Base-by-base conservation (phyloP, 257 asterid genomes). In the Coffea canephora region DNA sequence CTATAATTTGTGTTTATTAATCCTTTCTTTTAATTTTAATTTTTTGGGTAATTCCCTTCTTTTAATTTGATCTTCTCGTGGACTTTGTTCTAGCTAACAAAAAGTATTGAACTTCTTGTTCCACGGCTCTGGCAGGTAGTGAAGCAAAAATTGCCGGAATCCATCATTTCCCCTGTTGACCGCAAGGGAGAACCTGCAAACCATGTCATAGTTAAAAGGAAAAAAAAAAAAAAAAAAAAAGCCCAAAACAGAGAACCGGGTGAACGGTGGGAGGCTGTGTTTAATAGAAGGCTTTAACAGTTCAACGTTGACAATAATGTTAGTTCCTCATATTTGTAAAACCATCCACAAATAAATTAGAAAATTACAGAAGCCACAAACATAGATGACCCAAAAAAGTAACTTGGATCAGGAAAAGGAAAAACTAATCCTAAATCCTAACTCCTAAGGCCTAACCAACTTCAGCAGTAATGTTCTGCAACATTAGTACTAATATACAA, bases 191-290 rank as follows among this genome's bases (percentile, higher is more conserved):
- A 52, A 52, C 19, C 5, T 2, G 14, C 59, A 54, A 54, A 54
- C 59, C 6, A 54, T 15, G 16, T 54, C 59, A 15, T 14, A 5
- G 13, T 3, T 39, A 39, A 31, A 31, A 31, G 34, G 12, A 50
- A 66, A 68, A 68, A 55, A 55, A 68, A 68, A 68, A 50, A 50
- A 66, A 68, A 68, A 55, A 55, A 68, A 68, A 68, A 34, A 1
- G 23, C 46, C 34, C 34, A 1, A 21, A 61, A 4, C 43, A 39
- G 43, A 39, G 43, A 39, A 39, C 43, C 43, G 43, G 43, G 5
- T 39, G 3, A 39, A 39, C 5, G 43, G 43, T 3, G 43, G 43
- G 3, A 39, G 43, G 5, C 4, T 39, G 3, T 39, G 43, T 39
- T 39, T 4, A 14, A 16, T 1, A 61, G 12, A 61, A 61, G 13